A percentile compares a stretch with the other conserved stretches of the same genome.
Evolutionary conservation across 495 filamentous ascomycete genomes (phyloP).

Genomic region (Rostrohypoxylon terebratum): DNA sequence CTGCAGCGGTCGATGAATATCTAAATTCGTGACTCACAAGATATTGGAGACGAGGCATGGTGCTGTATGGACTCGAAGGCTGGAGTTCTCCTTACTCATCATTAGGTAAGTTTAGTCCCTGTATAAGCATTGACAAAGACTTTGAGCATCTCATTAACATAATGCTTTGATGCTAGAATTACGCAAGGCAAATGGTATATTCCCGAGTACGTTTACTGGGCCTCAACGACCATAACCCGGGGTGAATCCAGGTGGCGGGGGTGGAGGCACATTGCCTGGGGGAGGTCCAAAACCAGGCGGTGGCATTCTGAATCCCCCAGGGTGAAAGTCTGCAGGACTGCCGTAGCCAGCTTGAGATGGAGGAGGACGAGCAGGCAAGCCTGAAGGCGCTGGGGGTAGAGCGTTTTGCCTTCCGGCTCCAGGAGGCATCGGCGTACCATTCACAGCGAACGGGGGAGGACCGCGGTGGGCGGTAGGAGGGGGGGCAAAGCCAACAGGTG

Average conservation of each 20-base stretch:
- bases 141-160: neutral
- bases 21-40: neutral
- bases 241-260: slow-evolving; percentile 64
- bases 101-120: neutral
- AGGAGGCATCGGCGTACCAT: slow-evolving; percentile 44
- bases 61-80: neutral
- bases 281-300: slow-evolving; percentile 66
- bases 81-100: neutral
- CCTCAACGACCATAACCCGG: slow-evolving; percentile 51
- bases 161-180: neutral
- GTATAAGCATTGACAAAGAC: neutral
- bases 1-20: neutral
- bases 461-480: slow-evolving; percentile 61
- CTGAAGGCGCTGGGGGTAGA: slow-evolving; percentile 74
- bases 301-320: slow-evolving; percentile 55
- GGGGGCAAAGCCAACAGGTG: slow-evolving; percentile 46
- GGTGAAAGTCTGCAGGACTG: slow-evolving; percentile 76
- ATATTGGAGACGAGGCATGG: neutral
- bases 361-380: slow-evolving; percentile 81
- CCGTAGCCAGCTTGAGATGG: slow-evolving; percentile 82
- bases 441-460: slow-evolving; percentile 50
- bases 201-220: neutral
- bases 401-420: slow-evolving; percentile 49
- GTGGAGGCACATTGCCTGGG: slow-evolving; percentile 54
- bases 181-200: neutral